A percentile compares a stretch with the other conserved stretches of the same genome.
These are phyloP conservation scores for Hysterangium stoloniferum DNA, from an alignment of 768 basidiomycete genomes.

Conservation along the genomic window DNA sequence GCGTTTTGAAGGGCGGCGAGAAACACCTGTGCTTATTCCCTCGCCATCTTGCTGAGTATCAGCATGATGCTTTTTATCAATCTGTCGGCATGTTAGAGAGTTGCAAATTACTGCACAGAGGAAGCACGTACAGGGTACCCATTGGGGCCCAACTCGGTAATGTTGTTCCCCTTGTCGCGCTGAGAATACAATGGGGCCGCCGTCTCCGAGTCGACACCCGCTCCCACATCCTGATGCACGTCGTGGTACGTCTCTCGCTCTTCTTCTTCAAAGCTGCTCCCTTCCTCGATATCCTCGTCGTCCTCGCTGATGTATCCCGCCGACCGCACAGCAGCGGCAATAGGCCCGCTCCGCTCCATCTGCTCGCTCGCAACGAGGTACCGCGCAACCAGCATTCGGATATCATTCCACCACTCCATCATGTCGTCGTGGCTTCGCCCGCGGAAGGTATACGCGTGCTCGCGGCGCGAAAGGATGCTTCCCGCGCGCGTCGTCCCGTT, in stretches of 20 bases:
- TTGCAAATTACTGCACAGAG: conserved; percentile 9
- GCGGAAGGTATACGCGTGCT: conserved; percentile 85
- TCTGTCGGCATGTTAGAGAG: conserved; percentile 23
- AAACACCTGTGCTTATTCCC: conserved; percentile 26
- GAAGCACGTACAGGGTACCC: conserved; percentile 52
- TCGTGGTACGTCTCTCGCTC: conserved; percentile 42
- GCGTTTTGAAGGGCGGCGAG: conserved; percentile 46
- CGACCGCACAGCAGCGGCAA: conserved; percentile 84
- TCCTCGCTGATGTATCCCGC: conserved; percentile 88
- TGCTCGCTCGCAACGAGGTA: conserved; percentile 92
- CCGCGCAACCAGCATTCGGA: conserved; percentile 85
- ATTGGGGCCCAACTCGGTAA: conserved; percentile 37
- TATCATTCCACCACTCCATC: conserved; percentile 99
- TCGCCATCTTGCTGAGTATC: conserved; percentile 19
- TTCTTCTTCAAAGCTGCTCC: conserved; percentile 48
- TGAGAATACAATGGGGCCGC: conserved; percentile 59
- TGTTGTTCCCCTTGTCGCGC: conserved; percentile 31
- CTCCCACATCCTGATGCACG: conserved; percentile 33
- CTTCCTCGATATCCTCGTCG: conserved; percentile 47
- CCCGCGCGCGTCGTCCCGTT: conserved; percentile 56
- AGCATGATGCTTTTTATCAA: conserved; percentile 36
- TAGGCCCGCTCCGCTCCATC: conserved; percentile 87
- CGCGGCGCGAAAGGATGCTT: conserved; percentile 36
- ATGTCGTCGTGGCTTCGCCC: conserved; percentile 88
- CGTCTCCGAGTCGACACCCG: conserved; percentile 31